Evolutionary conservation across 306 rosid species (phyloP), one percentile per base, ranked within the genome.

Genomic region (Acmispon strigosus): DNA sequence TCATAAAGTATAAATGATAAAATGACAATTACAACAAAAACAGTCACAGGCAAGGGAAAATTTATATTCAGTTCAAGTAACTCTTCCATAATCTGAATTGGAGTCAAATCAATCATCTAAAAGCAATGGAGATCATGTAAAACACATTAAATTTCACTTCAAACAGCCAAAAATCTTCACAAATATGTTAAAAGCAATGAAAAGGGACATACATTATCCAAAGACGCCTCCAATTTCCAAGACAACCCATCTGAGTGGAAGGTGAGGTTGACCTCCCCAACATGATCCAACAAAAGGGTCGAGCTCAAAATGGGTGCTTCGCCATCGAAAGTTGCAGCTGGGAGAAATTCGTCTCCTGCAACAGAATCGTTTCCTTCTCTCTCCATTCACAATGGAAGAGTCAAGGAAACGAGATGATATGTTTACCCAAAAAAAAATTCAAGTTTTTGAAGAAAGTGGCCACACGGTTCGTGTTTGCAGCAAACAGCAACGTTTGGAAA

Each of bases 191-290:
- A 14, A 18, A 22, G 76, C 70, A 69, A 67, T 60, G 6, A 12
- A 61, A 48, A 24, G 34, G 59, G 53, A 60, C 37, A 54, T 54
- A 90, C 98, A 72, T 51, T 56, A 20, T 72, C 78, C 42, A 76
- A 66, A 3, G 88, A 54, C 9, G 72, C 73, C 12, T 78, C 56
- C 56, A 62, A 73, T 72, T 86, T 76, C 98, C 98, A 94, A 66
- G 86, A 81, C 69, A 94, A 72, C 12, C 88, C 87, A 72, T 87
- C 82, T 9, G 95, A 74, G 56, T 83, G 60, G 51, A 76, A 86
- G 84, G 78, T 76, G 69, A 89, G 83, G 16, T 24, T 16, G 61
- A 86, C 96, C 73, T 85, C 85, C 7, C 95, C 97, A 58, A 81
- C 82, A 62, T 58, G 84, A 76, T 90, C 88, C 84, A 94, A 83